phyloP scores from a whole-genome alignment of 306 rosid genomes.

The Amphicarpaea edgeworthii region DNA sequence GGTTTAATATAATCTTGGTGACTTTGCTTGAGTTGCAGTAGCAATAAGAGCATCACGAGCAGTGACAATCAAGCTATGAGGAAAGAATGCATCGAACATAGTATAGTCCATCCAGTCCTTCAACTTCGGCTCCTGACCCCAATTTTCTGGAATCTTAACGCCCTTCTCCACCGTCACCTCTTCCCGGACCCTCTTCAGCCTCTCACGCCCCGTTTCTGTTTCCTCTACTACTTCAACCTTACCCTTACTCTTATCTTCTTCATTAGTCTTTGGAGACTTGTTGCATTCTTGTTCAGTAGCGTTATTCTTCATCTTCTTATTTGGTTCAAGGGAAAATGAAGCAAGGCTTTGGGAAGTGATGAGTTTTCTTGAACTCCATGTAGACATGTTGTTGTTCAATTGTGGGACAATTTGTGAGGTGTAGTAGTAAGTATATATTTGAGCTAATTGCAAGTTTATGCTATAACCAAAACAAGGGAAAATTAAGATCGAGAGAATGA shows the following conservation, averaged over 20 bases:
- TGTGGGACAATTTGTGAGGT: background rate
- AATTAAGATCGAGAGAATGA: background rate
- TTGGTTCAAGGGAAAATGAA: slow-evolving; percentile 36
- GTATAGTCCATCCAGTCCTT: slow-evolving; percentile 70
- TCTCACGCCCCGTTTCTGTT: slow-evolving; percentile 58
- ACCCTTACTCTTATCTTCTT: background rate
- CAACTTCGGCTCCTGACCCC: slow-evolving; percentile 66
- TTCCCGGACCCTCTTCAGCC: slow-evolving; percentile 67
- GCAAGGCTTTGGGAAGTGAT: slow-evolving; percentile 7
- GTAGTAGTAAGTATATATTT: too few relatives aligned
- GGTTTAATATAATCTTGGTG: slow-evolving; percentile 43
- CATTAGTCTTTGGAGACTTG: background rate
- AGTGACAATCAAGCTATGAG: slow-evolving; percentile 52
- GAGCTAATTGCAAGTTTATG: slow-evolving; percentile 13
- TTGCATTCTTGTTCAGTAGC: slow-evolving; percentile 4
- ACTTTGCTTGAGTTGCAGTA: slow-evolving; percentile 54
- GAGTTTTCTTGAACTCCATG: slow-evolving; percentile 16
- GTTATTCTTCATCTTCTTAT: slow-evolving; percentile 9
- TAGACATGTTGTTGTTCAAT: background rate
- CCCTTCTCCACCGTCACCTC: slow-evolving; percentile 59
- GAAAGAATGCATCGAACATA: slow-evolving; percentile 61
- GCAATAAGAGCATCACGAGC: slow-evolving; percentile 76
- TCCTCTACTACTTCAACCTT: background rate
- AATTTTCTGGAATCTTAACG: slow-evolving; percentile 64
- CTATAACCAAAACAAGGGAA: background rate